Percentiles rank a stretch among this genome's conserved stretches.
phyloP scores from a whole-genome alignment of 179 eudicot species.

The Silene vulgaris region DNA sequence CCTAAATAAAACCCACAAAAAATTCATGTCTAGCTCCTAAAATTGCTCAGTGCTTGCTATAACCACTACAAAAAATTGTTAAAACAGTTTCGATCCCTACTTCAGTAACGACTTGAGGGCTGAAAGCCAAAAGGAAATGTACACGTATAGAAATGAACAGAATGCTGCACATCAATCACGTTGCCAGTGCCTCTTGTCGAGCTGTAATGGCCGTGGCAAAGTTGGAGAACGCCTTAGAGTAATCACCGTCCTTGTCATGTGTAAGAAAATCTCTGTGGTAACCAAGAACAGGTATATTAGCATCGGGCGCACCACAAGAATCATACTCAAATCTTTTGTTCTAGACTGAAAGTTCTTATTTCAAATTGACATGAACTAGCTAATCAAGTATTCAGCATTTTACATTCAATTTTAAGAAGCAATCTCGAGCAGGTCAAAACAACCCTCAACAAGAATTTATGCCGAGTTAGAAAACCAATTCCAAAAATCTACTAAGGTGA shows the following conservation, averaged over 20 bases:
- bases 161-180: background rate
- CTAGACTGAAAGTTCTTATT: background rate
- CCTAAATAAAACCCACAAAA: constrained; percentile 6
- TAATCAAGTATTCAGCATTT: background rate
- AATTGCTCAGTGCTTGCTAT: background rate
- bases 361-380: constrained; percentile 5
- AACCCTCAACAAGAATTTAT: background rate
- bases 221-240: background rate
- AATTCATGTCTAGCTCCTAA: background rate
- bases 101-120: background rate
- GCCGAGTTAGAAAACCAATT: no score
- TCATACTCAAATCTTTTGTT: background rate
- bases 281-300: constrained; percentile 5
- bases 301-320: background rate
- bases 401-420: background rate
- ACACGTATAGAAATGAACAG: constrained; percentile 11
- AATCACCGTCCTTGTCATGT: background rate
- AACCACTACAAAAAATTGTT: background rate
- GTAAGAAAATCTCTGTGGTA: constrained; percentile 9
- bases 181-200: background rate
- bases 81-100: background rate
- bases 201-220: constrained; percentile 4
- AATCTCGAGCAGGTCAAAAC: background rate
- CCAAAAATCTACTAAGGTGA: no score
- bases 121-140: background rate